A percentile compares a stretch with the other conserved stretches of the same genome.
phyloP scores from a whole-genome alignment of 768 basidiomycete genomes.

The Amanita inopinata region DNA sequence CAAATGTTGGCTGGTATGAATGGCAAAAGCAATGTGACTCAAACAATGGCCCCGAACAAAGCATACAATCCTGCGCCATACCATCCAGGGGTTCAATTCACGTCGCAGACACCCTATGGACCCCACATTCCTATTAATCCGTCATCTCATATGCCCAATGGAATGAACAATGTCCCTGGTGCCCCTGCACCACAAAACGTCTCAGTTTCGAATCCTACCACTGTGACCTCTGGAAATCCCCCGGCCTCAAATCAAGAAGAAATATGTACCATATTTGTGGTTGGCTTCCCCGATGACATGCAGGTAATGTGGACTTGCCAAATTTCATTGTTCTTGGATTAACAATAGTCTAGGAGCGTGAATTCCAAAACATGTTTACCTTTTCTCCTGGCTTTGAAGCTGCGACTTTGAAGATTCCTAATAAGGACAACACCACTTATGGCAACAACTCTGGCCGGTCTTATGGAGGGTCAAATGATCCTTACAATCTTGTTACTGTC shows the following conservation, averaged over 20 bases:
- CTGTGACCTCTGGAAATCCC: constrained; percentile 18
- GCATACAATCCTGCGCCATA: constrained; percentile 18
- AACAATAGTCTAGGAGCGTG: constrained; percentile 67
- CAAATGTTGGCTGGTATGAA: neutral
- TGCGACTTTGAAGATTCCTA: constrained; percentile 94
- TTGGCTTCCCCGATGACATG: constrained; percentile 99
- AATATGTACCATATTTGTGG: constrained; percentile 95
- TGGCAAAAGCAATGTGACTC: constrained; percentile 4
- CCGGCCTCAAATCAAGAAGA: constrained; percentile 53
- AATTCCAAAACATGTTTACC: constrained; percentile 99
- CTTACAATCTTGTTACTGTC: constrained; percentile 75
- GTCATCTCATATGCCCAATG: constrained; percentile 14
- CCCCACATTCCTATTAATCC: constrained; percentile 47
- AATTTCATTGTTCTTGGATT: constrained; percentile 8
- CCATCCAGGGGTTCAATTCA: constrained; percentile 34
- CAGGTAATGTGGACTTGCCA: constrained; percentile 46
- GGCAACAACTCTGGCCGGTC: constrained; percentile 31
- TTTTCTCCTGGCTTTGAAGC: constrained; percentile 95
- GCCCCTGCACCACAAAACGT: constrained; percentile 18
- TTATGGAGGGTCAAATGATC: constrained; percentile 57
- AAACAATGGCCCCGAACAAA: constrained; percentile 11
- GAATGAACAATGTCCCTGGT: constrained; percentile 7
- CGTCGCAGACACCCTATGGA: constrained; percentile 71
- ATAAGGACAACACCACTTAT: constrained; percentile 79
- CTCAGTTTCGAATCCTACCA: constrained; percentile 14